Base-by-base conservation (phyloP, 2,329 filamentous ascomycete species). In the Xylariaceae sp. region DNA sequence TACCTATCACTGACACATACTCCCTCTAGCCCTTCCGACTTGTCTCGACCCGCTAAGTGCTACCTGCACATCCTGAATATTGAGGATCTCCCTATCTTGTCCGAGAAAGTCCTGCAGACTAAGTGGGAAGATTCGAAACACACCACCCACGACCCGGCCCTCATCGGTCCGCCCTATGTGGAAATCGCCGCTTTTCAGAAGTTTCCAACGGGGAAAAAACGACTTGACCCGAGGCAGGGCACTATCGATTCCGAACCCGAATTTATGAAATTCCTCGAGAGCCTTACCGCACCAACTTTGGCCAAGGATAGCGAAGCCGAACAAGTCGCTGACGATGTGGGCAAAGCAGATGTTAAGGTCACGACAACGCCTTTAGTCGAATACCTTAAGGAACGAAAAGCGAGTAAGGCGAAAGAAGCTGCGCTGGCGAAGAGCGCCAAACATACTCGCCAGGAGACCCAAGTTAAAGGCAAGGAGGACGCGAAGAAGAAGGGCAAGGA, bases 161-260 rank as follows among this genome's bases (percentile, higher is more conserved):
- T 97, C 1, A 78, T 94, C 57, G 89, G 89, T 0, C 89, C 89
- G 1, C 92, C 94, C 0, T 82, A 83, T 4, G 78, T 97, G 53
- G 92, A 96, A 69, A 90, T 90, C 68, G 86, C 92, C 15, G 84
- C 88, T 0, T 96, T 92, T 76, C 90, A 90, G 65, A 92, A 92
- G 68, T 83, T 91, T 1, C 91, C 93, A 1, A 84, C 84, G 60
- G 83, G 81, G 41, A 90, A 90, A 72, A 84, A 84, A 53, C 86
- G 91, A 39, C 84, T 85, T 56, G 94, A 99, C 77, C 85, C 86
- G 56, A 87, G 92, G 11, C 90, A 96, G 72, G 94, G 93, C 56
- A 96, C 92, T 2, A 97, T 99, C 66, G 94, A 99, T 68, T 92
- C 96, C 72, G 94, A 99, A 69, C 86, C 90, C 0, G 94, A 97